Base-by-base conservation (phyloP, 2,329 filamentous ascomycete genomes). In the Chalara sp. region DNA sequence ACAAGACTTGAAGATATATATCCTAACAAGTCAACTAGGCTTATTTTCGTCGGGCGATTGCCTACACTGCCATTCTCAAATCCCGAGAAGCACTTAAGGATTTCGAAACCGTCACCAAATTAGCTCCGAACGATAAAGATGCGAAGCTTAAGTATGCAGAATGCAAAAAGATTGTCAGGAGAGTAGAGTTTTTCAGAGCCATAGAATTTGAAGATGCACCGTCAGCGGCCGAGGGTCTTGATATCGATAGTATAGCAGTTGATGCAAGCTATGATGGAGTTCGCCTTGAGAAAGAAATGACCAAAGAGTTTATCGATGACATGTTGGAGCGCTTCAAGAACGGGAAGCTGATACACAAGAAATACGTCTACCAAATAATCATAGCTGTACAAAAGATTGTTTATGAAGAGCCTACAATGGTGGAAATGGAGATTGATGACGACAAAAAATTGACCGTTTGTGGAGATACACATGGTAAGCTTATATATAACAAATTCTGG, bases 301-400 rank as follows among this genome's bases (percentile, higher is more conserved):
- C 92, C 1, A 81, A 92, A 60, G 92, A 96, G 63, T 99, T 99
- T 65, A 88, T 99, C 62, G 87, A 95, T 62, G 92, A 99, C 72
- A 96, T 97, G 92, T 92, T 89, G 51, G 81, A 93, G 68, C 78
- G 93, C 32, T 99, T 99, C 79, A 96, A 95, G 79, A 85, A 81
- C 47, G 93, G 93, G 65, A 97, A 99, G 79, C 92, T 89, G 71
- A 79, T 99, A 51, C 89, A 93, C 69, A 85, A 83, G 72, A 99
- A 97, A 79, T 99, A 96, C 66, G 93, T 92, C 58, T 97, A 92
- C 75, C 89, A 96, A 72, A 99, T 99, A 65, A 79, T 99, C 62
- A 73, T 96, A 61, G 87, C 88, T 5, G 88, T 95, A 61, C 89
- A 87, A 75, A 85, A 96, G 56, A 80, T 99, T 52, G 85, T 96